Evolutionary conservation across 108 stramenopile genomes (phyloP).

Genomic region (Cylindrotheca closterium): DNA sequence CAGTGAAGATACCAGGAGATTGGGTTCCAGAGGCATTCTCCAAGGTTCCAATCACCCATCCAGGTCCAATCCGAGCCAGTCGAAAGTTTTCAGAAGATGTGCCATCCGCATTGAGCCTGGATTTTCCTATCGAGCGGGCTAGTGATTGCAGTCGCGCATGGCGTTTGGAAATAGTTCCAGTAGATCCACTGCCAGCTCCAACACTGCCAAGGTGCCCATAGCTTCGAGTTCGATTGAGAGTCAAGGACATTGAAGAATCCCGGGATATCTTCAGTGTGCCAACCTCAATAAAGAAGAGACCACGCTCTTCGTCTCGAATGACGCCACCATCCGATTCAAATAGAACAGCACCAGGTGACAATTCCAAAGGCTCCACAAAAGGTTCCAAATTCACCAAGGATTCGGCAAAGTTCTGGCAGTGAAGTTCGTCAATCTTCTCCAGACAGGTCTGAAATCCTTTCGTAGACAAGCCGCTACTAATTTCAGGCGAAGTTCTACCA

Average conservation of each 20-base stretch:
- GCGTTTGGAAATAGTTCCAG: constrained; percentile 32
- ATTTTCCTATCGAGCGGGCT: constrained; percentile 20
- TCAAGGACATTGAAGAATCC: constrained; percentile 7
- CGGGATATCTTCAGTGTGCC: constrained; percentile 22
- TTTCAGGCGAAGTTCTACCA: background rate
- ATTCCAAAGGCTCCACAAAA: constrained; percentile 33
- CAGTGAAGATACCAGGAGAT: constrained; percentile 31
- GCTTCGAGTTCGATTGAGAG: constrained; percentile 1
- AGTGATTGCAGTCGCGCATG: constrained; percentile 50
- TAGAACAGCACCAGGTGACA: constrained; percentile 34
- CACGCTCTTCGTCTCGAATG: constrained; percentile 37
- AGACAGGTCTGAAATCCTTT: constrained; percentile 56
- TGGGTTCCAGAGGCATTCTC: constrained; percentile 31
- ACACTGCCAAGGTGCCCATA: background rate
- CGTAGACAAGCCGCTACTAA: constrained; percentile 1
- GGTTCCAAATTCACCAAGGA: constrained; percentile 44
- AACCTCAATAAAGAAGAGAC: constrained; percentile 69
- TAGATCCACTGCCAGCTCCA: background rate
- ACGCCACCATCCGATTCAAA: constrained; percentile 34
- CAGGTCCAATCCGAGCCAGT: constrained; percentile 64
- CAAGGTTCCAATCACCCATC: constrained; percentile 36
- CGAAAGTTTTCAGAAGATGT: constrained; percentile 25
- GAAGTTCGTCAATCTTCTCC: constrained; percentile 59
- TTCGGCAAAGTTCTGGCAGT: constrained; percentile 32
- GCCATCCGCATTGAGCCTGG: constrained; percentile 1